Conservation (phyloP, 306 rosid genomes). For the Gillenia trifoliata region DNA sequence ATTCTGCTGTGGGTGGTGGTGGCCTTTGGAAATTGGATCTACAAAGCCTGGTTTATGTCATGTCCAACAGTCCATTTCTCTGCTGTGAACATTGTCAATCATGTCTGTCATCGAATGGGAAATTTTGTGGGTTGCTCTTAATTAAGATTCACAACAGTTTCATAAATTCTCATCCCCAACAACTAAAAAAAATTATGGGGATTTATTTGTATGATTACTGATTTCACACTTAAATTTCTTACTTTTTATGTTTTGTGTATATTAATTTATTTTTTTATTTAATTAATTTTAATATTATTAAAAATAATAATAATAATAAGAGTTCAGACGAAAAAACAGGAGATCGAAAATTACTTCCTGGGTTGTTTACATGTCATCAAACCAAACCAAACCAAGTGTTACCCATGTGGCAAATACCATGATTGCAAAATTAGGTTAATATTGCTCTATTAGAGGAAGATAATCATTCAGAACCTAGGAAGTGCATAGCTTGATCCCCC, state of each 20-base stretch:
- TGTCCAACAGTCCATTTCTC: background rate
- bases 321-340: too few relatives aligned
- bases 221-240: background rate
- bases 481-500: background rate
- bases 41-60: background rate
- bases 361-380: background rate
- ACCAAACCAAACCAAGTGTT: background rate
- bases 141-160: background rate
- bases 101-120: background rate
- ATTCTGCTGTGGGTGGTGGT: background rate
- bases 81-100: background rate
- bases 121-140: background rate
- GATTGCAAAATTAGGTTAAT: background rate
- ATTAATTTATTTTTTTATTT: too few relatives aligned
- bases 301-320: too few relatives aligned
- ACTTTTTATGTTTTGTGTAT: background rate
- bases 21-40: background rate
- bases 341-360: too few relatives aligned
- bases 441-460: background rate
- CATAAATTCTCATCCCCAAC: background rate
- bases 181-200: background rate
- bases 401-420: background rate
- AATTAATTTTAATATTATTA: too few relatives aligned
- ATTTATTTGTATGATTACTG: background rate
- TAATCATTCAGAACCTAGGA: constrained; percentile 3